Evolutionary conservation across 140 eudicot species (phyloP).

Genomic region (Anethum foeniculum): DNA sequence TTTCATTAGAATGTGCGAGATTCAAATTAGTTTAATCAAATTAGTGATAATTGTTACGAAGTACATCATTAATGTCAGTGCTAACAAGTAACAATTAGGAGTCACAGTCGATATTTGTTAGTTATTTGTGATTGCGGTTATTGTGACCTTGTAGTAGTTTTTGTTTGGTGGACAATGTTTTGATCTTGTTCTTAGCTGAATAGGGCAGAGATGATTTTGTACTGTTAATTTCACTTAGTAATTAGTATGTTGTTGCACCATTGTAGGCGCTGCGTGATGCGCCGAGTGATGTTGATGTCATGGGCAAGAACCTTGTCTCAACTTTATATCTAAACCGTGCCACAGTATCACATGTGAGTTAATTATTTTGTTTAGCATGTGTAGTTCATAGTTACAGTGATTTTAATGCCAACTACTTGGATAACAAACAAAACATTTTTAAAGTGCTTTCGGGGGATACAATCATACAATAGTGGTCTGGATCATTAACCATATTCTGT

Average conservation of each 20-base stretch:
- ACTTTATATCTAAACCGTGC: constrained; percentile 79
- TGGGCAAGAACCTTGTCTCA: constrained; percentile 53
- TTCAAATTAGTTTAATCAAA: not conserved
- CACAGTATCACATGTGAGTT: constrained; percentile 56
- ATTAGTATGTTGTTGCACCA: not conserved
- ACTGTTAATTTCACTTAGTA: not conserved
- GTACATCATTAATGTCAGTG: not conserved
- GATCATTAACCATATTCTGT: not conserved
- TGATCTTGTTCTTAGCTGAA: not conserved
- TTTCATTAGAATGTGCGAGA: not conserved
- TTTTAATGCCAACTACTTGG: not conserved
- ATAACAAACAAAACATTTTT: not conserved
- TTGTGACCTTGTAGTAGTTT: not conserved
- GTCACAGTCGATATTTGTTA: not conserved
- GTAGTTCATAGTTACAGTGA: not conserved
- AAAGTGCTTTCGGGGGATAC: not conserved
- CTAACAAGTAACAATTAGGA: not conserved
- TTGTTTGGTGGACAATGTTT: not conserved
- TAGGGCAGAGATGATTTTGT: not conserved
- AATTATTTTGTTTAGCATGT: not conserved
- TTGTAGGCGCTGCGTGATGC: constrained; percentile 76
- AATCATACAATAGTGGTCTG: not conserved
- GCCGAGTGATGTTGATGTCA: constrained; percentile 52
- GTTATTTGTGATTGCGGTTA: not conserved
- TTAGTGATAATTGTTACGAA: not conserved